These are phyloP conservation scores for Fusarium coicis DNA, from an alignment of 2,329 filamentous ascomycete genomes.

Conservation along the genomic window DNA sequence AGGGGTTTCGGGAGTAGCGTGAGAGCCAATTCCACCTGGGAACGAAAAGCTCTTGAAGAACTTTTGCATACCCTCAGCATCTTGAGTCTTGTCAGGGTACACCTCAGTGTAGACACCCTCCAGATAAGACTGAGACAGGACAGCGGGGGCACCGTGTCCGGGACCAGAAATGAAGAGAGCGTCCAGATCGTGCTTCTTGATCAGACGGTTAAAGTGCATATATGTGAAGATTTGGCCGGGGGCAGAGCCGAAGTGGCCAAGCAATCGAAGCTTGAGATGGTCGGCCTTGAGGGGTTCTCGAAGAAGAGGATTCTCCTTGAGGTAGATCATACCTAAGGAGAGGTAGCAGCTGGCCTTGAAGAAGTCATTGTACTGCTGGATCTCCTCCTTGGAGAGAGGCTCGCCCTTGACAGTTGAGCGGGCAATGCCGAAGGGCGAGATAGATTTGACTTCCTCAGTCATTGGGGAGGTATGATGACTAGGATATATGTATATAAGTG, in stretches of 20 bases:
- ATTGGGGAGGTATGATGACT: conserved; percentile 43
- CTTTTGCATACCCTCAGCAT: conserved; percentile 73
- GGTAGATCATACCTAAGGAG: conserved; percentile 83
- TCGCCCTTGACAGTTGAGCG: conserved; percentile 71
- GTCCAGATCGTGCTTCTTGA: conserved; percentile 82
- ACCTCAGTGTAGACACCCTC: conserved; percentile 83
- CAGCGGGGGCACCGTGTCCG: conserved; percentile 80
- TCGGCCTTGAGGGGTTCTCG: conserved; percentile 74
- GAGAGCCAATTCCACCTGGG: conserved; percentile 80
- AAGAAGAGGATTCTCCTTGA: conserved; percentile 78
- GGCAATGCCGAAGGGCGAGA: conserved; percentile 72
- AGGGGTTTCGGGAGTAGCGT: conserved; percentile 82
- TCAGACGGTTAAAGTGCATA: conserved; percentile 84
- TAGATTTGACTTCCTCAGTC: conserved; percentile 60
- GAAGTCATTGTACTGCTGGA: conserved; percentile 76
- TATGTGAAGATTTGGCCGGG: conserved; percentile 85
- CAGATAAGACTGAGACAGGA: conserved; percentile 80
- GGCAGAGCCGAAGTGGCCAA: conserved; percentile 83
- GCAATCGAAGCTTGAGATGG: conserved; percentile 77
- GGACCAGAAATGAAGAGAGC: conserved; percentile 80
- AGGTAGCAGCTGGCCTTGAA: conserved; percentile 81
- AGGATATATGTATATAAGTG: conserved; percentile 14
- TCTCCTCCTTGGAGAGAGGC: conserved; percentile 72
- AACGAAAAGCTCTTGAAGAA: conserved; percentile 90
- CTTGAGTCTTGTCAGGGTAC: conserved; percentile 78